Base-by-base conservation (phyloP, 495 filamentous ascomycete species). In the Platismatia glauca region DNA sequence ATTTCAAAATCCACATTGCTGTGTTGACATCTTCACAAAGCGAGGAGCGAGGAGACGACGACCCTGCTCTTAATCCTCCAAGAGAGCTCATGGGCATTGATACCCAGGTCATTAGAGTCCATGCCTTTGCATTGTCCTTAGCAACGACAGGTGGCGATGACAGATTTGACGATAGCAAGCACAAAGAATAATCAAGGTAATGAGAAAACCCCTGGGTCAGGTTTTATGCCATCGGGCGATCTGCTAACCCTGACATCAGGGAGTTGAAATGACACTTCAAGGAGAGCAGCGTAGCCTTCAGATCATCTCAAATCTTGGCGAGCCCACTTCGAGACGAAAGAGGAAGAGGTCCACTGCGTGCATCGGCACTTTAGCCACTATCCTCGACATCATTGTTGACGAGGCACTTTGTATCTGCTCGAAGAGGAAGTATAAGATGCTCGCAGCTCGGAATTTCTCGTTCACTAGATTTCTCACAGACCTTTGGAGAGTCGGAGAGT, bases 1-100 rank as follows among this genome's bases (percentile, higher is more conserved):
- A 53, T 44, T 64, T 64, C 33, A 50, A 53, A 20, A 58, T 64
- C 22, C 62, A 58, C 35, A 53, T 64, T 43, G 57, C 62, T 2
- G 53, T 64, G 39, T 43, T 64, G 37, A 48, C 37, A 41, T 50
- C 62, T 20, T 64, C 62, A 50, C 43, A 64, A 27, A 44, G 52
- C 11, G 62, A 64, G 27, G 46, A 41, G 20, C 35, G 35, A 52
- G 44, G 24, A 35, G 48, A 64, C 8, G 57, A 50, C 13, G 58
- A 50, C 43, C 37, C 20, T 34, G 59, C 31, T 41, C 15, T 64
- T 6, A 35, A 64, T 20, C 37, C 62, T 2, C 62, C 62, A 20
- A 64, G 48, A 33, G 62, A 58, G 56, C 56, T 52, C 34, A 34
- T 64, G 31, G 50, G 57, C 15, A 24, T 59, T 24, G 50, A 59